Base-by-base conservation (phyloP, 768 basidiomycete genomes). In the Termitomyces sp. region DNA sequence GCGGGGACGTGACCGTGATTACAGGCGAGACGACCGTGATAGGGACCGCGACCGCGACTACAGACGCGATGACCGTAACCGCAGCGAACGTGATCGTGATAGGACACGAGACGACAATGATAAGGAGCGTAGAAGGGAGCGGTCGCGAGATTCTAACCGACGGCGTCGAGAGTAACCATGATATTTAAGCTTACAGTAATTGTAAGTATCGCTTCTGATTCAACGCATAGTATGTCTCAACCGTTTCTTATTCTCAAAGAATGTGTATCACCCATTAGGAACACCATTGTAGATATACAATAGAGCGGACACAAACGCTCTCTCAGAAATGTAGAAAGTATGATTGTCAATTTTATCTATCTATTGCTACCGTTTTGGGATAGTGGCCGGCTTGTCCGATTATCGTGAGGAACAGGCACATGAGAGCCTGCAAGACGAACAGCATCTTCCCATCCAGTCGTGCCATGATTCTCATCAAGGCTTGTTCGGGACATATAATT, bases 111-210 rank as follows among this genome's bases (percentile, higher is more conserved):
- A 72, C 47, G 67, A 69, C 47, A 58, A 58, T n/a, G 72, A 71
- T 40, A 68, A 68, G 52, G 71, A 75, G 38, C 64, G 66, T 53
- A 65, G 68, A 49, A 66, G 66, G 24, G 72, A 75, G 28, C 65
- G 68, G 16, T 71, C 70, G 30, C 58, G 60, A 52, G 69, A 70
- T 44, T 65, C 64, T 26, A 61, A 60, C 58, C 60, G 67, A 47
- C 67, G 65, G 55, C 45, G 55, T 44, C 53, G 61, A 38, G 55
- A 54, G 43, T 59, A 18, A 51, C 2, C 11, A 52, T 28, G 26
- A 36, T 40, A 18, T 26, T 26, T 3, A n/a, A n/a, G 6, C 22
- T 44, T 52, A 16, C 22, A 30, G 40, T 30, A 28, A 30, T 32
- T 44, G 57, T 58, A 40, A 54, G 57, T 53, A 41, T 46, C 3